phyloP scores from a whole-genome alignment of 148 eudicot species.

The Agrostemma githago region DNA sequence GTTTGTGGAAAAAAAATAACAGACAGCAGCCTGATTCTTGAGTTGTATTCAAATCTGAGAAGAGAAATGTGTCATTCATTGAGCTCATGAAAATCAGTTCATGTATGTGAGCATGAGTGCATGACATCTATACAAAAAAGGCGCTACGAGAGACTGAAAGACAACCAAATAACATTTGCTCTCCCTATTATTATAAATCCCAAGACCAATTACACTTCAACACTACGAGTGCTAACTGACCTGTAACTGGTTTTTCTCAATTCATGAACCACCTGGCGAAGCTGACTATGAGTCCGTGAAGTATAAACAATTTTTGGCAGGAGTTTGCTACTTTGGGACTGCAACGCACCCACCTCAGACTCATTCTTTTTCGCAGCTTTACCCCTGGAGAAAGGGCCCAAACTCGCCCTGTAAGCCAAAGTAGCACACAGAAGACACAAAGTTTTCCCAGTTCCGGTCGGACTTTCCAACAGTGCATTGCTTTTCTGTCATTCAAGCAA shows the following conservation, averaged over 20 bases:
- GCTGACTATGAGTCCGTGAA: slow-evolving; percentile 97
- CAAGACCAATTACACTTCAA: background rate
- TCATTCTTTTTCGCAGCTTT: slow-evolving; percentile 25
- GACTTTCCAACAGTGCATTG: slow-evolving; percentile 92
- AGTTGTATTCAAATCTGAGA: background rate
- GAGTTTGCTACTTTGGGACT: slow-evolving; percentile 30
- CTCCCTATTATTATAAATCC: background rate
- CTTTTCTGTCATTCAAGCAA: slow-evolving; percentile 44
- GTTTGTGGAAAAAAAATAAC: background rate
- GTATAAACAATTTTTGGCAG: slow-evolving; percentile 74
- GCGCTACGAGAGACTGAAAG: background rate
- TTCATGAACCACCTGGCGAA: slow-evolving; percentile 85
- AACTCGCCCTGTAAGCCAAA: slow-evolving; percentile 84
- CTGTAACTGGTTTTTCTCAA: slow-evolving; percentile 86
- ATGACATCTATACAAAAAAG: background rate
- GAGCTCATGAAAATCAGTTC: slow-evolving; percentile 7
- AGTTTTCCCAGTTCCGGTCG: slow-evolving; percentile 97
- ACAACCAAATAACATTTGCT: background rate
- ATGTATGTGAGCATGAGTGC: background rate
- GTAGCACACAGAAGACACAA: slow-evolving; percentile 97
- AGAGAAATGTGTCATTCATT: background rate
- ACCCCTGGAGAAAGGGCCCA: slow-evolving; percentile 66
- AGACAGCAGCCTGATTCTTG: background rate
- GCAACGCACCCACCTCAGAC: slow-evolving; percentile 37
- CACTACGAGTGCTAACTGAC: slow-evolving; percentile 29